phyloP scores from a whole-genome alignment of 2,329 filamentous ascomycete genomes.

The Amesomyces nigricolor region DNA sequence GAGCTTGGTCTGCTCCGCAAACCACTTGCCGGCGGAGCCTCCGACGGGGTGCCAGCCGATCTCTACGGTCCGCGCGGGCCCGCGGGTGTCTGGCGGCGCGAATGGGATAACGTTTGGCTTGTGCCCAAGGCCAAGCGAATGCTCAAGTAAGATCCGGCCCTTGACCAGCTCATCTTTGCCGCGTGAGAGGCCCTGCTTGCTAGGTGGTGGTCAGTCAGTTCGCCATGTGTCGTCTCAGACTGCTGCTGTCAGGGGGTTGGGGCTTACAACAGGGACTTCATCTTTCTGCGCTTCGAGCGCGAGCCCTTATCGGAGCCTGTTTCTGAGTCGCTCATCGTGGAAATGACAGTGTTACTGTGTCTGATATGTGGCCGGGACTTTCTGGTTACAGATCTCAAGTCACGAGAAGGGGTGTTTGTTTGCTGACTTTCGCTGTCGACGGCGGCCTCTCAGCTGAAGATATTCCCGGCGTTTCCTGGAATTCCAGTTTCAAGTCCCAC shows the following conservation, averaged over 20 bases:
- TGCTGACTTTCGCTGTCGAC: neutral
- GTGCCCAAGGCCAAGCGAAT: slow-evolving; percentile 40
- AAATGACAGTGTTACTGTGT: neutral
- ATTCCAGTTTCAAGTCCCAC: neutral
- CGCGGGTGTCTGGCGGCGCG: slow-evolving; percentile 34
- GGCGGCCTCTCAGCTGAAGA: neutral
- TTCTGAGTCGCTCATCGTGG: slow-evolving; percentile 8
- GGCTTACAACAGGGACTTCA: slow-evolving; percentile 20
- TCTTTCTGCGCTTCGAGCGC: slow-evolving; percentile 17
- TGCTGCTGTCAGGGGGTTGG: neutral
- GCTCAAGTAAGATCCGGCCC: slow-evolving; percentile 37
- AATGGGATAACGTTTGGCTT: slow-evolving; percentile 41
- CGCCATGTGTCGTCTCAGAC: too few relatives aligned
- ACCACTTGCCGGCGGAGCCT: slow-evolving; percentile 52
- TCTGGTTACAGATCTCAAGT: neutral
- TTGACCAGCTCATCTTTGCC: slow-evolving; percentile 34
- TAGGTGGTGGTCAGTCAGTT: neutral
- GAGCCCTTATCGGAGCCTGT: slow-evolving; percentile 4
- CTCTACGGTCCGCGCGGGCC: slow-evolving; percentile 39
- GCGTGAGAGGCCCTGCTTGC: slow-evolving; percentile 14
- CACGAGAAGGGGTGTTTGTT: neutral
- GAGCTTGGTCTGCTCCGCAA: slow-evolving; percentile 50
- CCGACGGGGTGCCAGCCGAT: slow-evolving; percentile 56
- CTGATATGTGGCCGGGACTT: neutral
- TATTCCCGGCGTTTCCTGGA: neutral